Evolutionary conservation across 345 rosid species (phyloP), one percentile per base, ranked within the genome.

Genomic region (Linum tenue): DNA sequence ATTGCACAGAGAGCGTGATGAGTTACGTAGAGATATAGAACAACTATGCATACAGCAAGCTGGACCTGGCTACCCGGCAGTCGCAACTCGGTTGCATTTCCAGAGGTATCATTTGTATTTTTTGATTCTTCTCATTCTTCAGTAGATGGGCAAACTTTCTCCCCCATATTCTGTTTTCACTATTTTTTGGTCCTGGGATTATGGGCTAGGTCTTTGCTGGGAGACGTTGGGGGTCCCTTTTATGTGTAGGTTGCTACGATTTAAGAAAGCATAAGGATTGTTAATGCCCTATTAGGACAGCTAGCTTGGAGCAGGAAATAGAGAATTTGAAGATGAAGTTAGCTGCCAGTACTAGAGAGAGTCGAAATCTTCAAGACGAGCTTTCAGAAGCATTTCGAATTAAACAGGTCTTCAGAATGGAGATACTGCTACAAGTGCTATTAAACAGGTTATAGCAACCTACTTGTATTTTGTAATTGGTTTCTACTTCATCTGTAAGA

Each of bases 331-430:
- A 86, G 77, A 76, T 75, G 82, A 84, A 83, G 75, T 72, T 88
- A 69, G 81, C 79, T 65, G 76, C 81, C 72, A 81, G 84, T 76
- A 72, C 84, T 36, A 83, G 91, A 74, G 97, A 86, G 55, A 87
- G 83, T 77, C 63, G 72, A 44, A 91, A 95, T 78, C 92, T 91
- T 72, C 95, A 86, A 73, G 99, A 95, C 76, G 99, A 95, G 80
- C 99, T 95, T 66, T 80, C 95, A 15, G 99, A 95, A 82, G 95
- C 95, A 43, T 95, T 86, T 61, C 83, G 90, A 62, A 85, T 95
- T 64, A 95, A 95, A 81, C n/a, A 83, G 99, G 99, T 63, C 99
- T 94, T 75, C 95, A 94, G 76, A 94, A 94, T 70, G 99, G 99
- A 9, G 99, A 94, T 70, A 94, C 89, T 70, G 99, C 99, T 63